phyloP scores from a whole-genome alignment of 2,329 filamentous ascomycete genomes.

The Didymella sp. region DNA sequence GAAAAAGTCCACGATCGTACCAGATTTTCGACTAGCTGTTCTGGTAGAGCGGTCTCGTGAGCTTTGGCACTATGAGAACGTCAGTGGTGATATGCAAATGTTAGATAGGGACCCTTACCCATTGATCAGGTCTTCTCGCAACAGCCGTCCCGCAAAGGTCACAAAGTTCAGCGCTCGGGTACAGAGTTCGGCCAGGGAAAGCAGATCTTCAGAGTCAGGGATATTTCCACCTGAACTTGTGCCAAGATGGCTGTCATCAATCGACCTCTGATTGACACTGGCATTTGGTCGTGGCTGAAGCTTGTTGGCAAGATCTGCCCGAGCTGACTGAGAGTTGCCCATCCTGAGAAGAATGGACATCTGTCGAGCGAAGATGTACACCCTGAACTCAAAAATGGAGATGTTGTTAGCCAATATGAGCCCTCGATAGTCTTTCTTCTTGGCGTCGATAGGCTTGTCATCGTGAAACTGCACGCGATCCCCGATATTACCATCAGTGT shows the following conservation, averaged over 20 bases:
- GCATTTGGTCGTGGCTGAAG: constrained; percentile 39
- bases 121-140: constrained; percentile 78
- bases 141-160: constrained; percentile 76
- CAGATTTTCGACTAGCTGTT: constrained; percentile 72
- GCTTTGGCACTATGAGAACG: constrained; percentile 38
- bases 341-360: constrained; percentile 81
- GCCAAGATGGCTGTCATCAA: constrained; percentile 43
- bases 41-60: constrained; percentile 40
- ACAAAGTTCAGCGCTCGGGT: constrained; percentile 84
- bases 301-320: constrained; percentile 51
- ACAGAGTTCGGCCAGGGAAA: constrained; percentile 85
- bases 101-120: constrained; percentile 53
- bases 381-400: constrained; percentile 92
- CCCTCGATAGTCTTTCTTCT: constrained; percentile 81
- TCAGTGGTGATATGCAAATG: constrained; percentile 22
- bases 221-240: constrained; percentile 28
- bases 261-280: constrained; percentile 35
- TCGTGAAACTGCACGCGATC: constrained; percentile 35
- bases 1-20: constrained; percentile 81
- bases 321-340: constrained; percentile 66
- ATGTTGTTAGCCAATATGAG: constrained; percentile 94
- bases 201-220: constrained; percentile 75
- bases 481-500: constrained; percentile 17
- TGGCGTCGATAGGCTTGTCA: constrained; percentile 47
- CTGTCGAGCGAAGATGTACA: constrained; percentile 92